A percentile compares a stretch with the other conserved stretches of the same genome.
These are phyloP conservation scores for Wickerhamomyces queroliae DNA, from an alignment of 805 yeast species.

Conservation along the genomic window DNA sequence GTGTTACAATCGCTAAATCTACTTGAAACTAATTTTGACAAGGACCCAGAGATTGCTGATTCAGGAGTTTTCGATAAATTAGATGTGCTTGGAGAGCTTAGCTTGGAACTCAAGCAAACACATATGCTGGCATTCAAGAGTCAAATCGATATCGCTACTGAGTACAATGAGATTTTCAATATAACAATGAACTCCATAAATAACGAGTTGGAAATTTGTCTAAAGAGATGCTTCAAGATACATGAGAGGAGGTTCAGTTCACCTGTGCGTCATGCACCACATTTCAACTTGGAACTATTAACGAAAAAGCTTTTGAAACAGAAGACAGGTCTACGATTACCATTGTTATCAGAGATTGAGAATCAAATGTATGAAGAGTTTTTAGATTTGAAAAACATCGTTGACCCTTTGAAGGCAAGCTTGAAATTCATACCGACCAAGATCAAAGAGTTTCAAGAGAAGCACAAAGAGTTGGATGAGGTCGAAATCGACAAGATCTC, in stretches of 20 bases:
- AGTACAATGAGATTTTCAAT: conserved; percentile 37
- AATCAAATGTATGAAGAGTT: conserved; percentile 36
- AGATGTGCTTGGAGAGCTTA: conserved; percentile 25
- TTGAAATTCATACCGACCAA: conserved; percentile 47
- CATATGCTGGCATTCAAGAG: conserved; percentile 24
- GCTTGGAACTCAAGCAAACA: conserved; percentile 22
- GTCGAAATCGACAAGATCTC: conserved; percentile 25
- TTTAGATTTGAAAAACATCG: conserved; percentile 31
- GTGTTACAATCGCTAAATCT: conserved; percentile 29
- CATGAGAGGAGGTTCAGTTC: conserved; percentile 33
- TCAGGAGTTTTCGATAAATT: conserved; percentile 23
- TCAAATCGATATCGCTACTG: conserved; percentile 33
- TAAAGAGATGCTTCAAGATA: conserved; percentile 29
- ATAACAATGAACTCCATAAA: conserved; percentile 37
- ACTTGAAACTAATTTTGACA: conserved; percentile 25
- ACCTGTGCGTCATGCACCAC: conserved; percentile 34
- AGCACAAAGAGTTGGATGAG: conserved; percentile 10
- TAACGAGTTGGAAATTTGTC: conserved; percentile 31
- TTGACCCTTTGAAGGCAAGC: conserved; percentile 46
- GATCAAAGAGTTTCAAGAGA: conserved; percentile 35
- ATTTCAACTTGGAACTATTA: conserved; percentile 29
- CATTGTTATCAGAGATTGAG: conserved; percentile 34
- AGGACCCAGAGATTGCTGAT: conserved; percentile 20
- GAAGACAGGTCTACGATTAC: conserved; percentile 28
- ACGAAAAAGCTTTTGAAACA: conserved; percentile 25